A percentile compares a stretch with the other conserved stretches of the same genome.
Evolutionary conservation across 2,329 filamentous ascomycete species (phyloP).

Genomic region (Xylariales sp.): DNA sequence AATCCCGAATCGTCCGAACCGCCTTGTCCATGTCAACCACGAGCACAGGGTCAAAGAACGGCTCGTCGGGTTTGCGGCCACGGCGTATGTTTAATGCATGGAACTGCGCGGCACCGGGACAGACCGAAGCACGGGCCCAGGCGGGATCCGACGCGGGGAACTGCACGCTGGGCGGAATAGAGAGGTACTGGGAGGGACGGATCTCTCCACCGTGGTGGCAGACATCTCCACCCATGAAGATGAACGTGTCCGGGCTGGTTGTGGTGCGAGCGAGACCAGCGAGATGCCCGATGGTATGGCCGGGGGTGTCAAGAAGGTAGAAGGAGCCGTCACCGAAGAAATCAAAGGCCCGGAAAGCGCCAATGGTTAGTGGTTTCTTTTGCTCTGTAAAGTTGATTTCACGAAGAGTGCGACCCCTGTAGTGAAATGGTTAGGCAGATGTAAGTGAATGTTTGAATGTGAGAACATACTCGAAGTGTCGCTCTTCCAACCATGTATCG

Average conservation of each 20-base stretch:
- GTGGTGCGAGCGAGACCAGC: slow-evolving; percentile 42
- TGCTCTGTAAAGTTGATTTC: slow-evolving; percentile 21
- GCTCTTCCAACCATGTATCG: too few species aligned
- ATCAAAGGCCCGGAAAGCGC: slow-evolving; percentile 33
- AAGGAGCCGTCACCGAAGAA: slow-evolving; percentile 54
- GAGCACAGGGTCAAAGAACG: neutral
- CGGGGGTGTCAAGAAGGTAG: slow-evolving; percentile 49
- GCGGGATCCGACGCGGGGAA: slow-evolving; percentile 34
- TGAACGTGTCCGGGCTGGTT: slow-evolving; percentile 30
- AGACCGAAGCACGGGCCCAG: slow-evolving; percentile 43
- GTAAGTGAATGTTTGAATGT: too few species aligned
- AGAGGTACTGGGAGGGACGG: slow-evolving; percentile 27
- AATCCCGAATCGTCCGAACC: neutral
- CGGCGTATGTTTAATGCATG: neutral
- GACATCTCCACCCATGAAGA: slow-evolving; percentile 45
- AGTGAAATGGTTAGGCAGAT: too few species aligned
- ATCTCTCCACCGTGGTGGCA: slow-evolving; percentile 36
- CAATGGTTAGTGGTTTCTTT: too few species aligned
- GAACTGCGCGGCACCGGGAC: slow-evolving; percentile 30
- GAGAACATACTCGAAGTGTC: too few species aligned
- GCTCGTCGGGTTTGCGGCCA: neutral
- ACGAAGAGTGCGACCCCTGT: slow-evolving; percentile 14
- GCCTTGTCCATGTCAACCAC: neutral
- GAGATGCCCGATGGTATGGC: slow-evolving; percentile 47
- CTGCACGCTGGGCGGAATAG: slow-evolving; percentile 19